Conservation (phyloP, 345 rosid genomes). For the Brassica incana region DNA sequence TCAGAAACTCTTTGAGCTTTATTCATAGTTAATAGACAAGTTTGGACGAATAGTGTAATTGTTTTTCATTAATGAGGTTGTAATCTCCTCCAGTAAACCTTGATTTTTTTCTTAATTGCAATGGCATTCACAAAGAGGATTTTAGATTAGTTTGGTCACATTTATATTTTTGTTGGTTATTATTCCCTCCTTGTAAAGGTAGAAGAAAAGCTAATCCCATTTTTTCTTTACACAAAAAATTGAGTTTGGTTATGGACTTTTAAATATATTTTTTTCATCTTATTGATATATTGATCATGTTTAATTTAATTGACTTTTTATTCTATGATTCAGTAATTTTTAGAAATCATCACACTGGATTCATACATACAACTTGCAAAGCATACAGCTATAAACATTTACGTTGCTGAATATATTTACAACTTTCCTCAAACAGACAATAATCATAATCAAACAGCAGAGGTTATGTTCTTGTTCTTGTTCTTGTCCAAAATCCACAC, state of each 20-base stretch:
- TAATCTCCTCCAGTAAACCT: not conserved
- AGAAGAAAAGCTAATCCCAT: constrained; percentile 38
- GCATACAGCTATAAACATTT: constrained; percentile 1
- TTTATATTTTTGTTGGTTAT: constrained; percentile 37
- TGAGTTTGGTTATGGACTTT: constrained; percentile 3
- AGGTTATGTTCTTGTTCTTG: not conserved
- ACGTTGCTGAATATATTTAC: constrained; percentile 29
- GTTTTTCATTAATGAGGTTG: not conserved
- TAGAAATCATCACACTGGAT: not conserved
- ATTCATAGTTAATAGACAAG: constrained; percentile 3
- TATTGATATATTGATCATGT: not conserved
- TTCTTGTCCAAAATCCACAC: constrained; percentile 16
- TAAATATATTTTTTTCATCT: not conserved
- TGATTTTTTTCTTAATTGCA: not conserved
- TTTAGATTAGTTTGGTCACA: constrained; percentile 21
- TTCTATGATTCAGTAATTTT: not conserved
- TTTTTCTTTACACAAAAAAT: constrained; percentile 17
- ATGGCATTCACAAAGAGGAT: not conserved
- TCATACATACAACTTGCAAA: constrained; percentile 11
- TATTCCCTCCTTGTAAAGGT: constrained; percentile 34
- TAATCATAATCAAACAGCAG: too few species aligned
- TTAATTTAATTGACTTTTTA: not conserved
- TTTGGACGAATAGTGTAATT: not conserved
- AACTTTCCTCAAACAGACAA: constrained; percentile 5
- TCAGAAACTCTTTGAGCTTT: constrained; percentile 36